Evolutionary conservation across 1,139 yeast species (phyloP), one percentile per base, ranked within the genome.

Genomic region (Blastobotrys persicus): DNA sequence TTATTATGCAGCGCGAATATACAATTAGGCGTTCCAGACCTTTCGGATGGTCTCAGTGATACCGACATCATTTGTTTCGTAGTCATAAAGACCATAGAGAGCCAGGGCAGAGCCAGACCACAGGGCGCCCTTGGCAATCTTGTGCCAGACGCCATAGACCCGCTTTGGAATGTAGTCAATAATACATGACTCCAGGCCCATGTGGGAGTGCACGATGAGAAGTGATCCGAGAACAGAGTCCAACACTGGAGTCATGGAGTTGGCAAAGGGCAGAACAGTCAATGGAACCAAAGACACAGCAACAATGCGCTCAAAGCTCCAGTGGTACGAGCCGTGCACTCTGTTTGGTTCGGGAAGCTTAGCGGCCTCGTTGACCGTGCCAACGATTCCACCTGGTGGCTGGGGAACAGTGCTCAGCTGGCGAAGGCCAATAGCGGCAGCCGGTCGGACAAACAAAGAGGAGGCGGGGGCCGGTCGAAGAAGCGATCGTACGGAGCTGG

Each of bases 121-220:
- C 60, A 91, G 76, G 45, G 85, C 67, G 58, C 77, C 75, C 74
- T 80, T 75, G 49, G 92, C 87, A 42, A 75, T 64, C 50, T 74
- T 76, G 70, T 86, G 85, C 77, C 85, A 78, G 40, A 74, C 63
- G 7, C 95, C 95, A 66, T 83, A 91, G 35, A 83, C 88, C 67
- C 96, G 80, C 68, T 76, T 74, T 48, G 96, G 97, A 55, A 91
- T 83, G 70, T 89, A 89, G 69, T 91, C 97, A 54, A 83, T 80
- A 63, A 91, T 88, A 72, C 96, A 88, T 37, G 95, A 76, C 62
- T 82, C 83, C 70, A 91, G 79, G 0, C 97, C 98, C 50, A 82
- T 77, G 68, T 86, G 87, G 51, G 84, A 76, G 71, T 91, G 97
- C 59, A 81, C 75, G 57, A 91, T 71, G 45, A 88, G 67, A 26